These are phyloP conservation scores for Microbotryomycetes sp. DNA, from an alignment of 1,284 basidiomycete species.

Conservation along the genomic window DNA sequence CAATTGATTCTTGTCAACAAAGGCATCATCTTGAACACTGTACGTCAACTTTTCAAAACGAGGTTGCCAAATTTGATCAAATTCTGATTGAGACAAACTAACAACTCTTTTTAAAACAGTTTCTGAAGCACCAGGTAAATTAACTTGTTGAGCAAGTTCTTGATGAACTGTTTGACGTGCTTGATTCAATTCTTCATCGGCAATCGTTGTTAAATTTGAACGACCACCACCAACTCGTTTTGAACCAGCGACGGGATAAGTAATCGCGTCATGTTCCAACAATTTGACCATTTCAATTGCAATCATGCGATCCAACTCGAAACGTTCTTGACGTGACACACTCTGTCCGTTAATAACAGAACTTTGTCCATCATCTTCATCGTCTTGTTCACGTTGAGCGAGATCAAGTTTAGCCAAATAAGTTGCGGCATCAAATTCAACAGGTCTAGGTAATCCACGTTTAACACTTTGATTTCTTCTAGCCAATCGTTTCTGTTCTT, in stretches of 20 bases:
- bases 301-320: constrained; percentile 56
- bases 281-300: constrained; percentile 72
- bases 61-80: constrained; percentile 61
- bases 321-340: background rate
- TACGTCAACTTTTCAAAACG: constrained; percentile 58
- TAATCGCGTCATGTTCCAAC: constrained; percentile 80
- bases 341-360: no score
- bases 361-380: constrained; percentile 26
- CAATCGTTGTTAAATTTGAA: constrained; percentile 67
- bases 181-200: constrained; percentile 65
- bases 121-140: constrained; percentile 74
- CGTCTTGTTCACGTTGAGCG: constrained; percentile 50
- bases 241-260: constrained; percentile 75
- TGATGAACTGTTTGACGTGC: constrained; percentile 68
- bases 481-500: constrained; percentile 68
- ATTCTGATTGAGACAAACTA: constrained; percentile 37
- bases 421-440: constrained; percentile 64
- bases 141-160: constrained; percentile 72
- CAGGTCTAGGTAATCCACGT: constrained; percentile 75
- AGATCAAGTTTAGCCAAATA: constrained; percentile 55
- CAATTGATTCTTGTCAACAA: constrained; percentile 61
- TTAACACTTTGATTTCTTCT: constrained; percentile 77
- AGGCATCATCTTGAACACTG: constrained; percentile 49
- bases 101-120: constrained; percentile 71
- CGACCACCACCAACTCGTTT: constrained; percentile 68